Evolutionary conservation across 108 stramenopile genomes (phyloP).

Genomic region (Pseudonitzschia delicatissima): DNA sequence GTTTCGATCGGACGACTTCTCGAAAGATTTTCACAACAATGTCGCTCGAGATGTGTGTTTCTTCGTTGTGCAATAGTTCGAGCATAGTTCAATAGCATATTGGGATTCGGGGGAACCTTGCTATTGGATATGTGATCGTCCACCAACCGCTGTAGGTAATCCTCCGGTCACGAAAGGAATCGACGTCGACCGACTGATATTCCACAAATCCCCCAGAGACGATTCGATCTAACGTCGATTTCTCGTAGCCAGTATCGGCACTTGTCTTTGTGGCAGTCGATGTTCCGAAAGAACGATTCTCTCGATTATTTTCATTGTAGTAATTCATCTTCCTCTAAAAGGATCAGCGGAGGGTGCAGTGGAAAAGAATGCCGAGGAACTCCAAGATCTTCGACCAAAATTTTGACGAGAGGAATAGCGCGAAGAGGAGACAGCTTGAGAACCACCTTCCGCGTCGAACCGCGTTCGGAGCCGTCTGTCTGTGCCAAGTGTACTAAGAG

Average conservation of each 20-base stretch:
- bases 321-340: neutral
- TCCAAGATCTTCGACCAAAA: neutral
- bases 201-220: neutral
- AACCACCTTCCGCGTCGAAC: neutral
- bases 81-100: constrained; percentile 12
- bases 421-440: neutral
- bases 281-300: neutral
- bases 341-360: neutral
- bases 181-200: constrained; percentile 9
- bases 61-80: constrained; percentile 8
- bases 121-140: constrained; percentile 10
- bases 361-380: constrained; percentile 3
- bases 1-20: constrained; percentile 9
- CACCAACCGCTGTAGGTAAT: constrained; percentile 1
- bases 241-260: neutral
- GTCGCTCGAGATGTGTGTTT: constrained; percentile 4
- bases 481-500: neutral
- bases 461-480: neutral
- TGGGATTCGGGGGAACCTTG: constrained; percentile 3
- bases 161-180: constrained; percentile 6
- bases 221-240: constrained; percentile 7
- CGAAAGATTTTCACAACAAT: neutral
- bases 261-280: neutral
- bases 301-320: neutral
- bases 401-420: neutral